These are phyloP conservation scores for Lactifluus rugatus DNA, from an alignment of 768 basidiomycete genomes.

Conservation along the genomic window DNA sequence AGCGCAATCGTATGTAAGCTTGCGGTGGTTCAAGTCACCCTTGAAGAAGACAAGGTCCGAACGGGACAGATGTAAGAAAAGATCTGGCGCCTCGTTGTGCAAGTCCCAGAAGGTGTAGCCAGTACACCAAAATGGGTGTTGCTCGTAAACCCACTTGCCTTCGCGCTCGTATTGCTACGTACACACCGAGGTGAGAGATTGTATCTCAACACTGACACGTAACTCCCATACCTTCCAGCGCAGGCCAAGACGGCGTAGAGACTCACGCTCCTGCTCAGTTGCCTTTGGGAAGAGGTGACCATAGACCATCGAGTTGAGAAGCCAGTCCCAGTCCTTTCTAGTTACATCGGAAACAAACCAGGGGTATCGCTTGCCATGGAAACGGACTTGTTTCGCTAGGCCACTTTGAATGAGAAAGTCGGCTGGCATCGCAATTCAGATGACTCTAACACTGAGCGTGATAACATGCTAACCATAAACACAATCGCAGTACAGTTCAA, in stretches of 20 bases:
- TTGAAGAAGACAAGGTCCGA: slow-evolving; percentile 93
- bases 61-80: slow-evolving; percentile 84
- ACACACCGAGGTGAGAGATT: slow-evolving; percentile 4
- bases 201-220: neutral
- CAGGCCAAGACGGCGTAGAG: slow-evolving; percentile 64
- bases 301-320: slow-evolving; percentile 77
- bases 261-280: slow-evolving; percentile 69
- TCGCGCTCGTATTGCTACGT: slow-evolving; percentile 83
- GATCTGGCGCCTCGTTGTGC: slow-evolving; percentile 73
- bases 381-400: slow-evolving; percentile 71
- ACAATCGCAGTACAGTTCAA: slow-evolving; percentile 82
- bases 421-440: slow-evolving; percentile 36
- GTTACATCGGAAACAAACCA: slow-evolving; percentile 96
- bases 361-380: slow-evolving; percentile 93
- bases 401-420: slow-evolving; percentile 92
- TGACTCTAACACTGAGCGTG: neutral
- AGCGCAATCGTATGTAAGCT: slow-evolving; percentile 79
- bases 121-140: slow-evolving; percentile 93
- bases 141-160: slow-evolving; percentile 90
- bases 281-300: slow-evolving; percentile 87
- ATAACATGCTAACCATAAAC: slow-evolving; percentile 56
- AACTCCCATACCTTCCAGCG: slow-evolving; percentile 70
- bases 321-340: slow-evolving; percentile 90
- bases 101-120: slow-evolving; percentile 92
- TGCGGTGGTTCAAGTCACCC: slow-evolving; percentile 90